Evolutionary conservation across 1,284 basidiomycete genomes (phyloP).

Genomic region (Ceratobasidium sp.): DNA sequence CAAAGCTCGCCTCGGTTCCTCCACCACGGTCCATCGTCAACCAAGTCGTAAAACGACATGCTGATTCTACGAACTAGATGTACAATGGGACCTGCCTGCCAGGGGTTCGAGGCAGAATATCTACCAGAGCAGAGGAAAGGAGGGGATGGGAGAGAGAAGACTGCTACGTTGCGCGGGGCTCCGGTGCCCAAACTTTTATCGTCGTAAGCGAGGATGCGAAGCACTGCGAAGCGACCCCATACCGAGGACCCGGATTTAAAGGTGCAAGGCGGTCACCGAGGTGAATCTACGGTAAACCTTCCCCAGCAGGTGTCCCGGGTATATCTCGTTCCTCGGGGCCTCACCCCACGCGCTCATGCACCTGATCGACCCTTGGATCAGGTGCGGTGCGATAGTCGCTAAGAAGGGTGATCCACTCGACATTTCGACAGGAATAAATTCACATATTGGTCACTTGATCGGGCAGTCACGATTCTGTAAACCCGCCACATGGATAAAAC

Average conservation of each 20-base stretch:
- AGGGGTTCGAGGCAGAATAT: not conserved
- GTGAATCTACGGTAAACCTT: slow-evolving; percentile 2
- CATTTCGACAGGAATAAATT: not conserved
- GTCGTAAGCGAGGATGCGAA: slow-evolving; percentile 12
- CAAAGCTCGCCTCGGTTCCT: slow-evolving; percentile 61
- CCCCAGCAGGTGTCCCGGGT: slow-evolving; percentile 28
- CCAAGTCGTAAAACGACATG: slow-evolving; percentile 48
- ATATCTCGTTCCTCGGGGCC: slow-evolving; percentile 36
- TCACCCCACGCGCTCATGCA: slow-evolving; percentile 13
- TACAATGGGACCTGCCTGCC: not conserved
- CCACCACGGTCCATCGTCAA: slow-evolving; percentile 64
- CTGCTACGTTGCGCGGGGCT: slow-evolving; percentile 33
- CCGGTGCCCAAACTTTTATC: slow-evolving; percentile 15
- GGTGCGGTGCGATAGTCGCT: slow-evolving; percentile 19
- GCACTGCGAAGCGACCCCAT: slow-evolving; percentile 5
- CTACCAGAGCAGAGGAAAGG: not conserved
- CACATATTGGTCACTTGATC: slow-evolving; percentile 20
- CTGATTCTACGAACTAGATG: not conserved
- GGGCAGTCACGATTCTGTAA: not conserved
- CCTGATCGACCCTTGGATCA: slow-evolving; percentile 38
- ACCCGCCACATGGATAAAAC: slow-evolving; percentile 20
- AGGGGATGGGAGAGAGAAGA: not conserved
- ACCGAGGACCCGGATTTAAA: slow-evolving; percentile 11
- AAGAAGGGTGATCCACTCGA: slow-evolving; percentile 3
- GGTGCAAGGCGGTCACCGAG: slow-evolving; percentile 11